phyloP scores from a whole-genome alignment of 371 early-diverging fungal genomes.

The Rhizopus stolonifer region DNA sequence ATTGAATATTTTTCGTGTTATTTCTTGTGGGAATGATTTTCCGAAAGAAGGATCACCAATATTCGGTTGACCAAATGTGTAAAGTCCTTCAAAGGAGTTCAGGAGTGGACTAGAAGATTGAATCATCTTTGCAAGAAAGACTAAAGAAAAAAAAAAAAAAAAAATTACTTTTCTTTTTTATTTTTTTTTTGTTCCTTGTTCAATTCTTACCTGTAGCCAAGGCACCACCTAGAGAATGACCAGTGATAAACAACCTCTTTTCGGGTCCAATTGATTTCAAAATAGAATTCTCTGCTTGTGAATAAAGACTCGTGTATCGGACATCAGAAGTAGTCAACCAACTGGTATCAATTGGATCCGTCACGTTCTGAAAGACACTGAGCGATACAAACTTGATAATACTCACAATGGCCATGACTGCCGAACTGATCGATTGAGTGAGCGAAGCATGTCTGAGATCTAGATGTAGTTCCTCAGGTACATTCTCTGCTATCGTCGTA shows the following conservation, averaged over 20 bases:
- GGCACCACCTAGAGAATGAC: slow-evolving; percentile 45
- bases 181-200: background rate
- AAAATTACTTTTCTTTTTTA: too few species aligned
- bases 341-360: slow-evolving; percentile 46
- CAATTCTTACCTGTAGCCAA: slow-evolving; percentile 31
- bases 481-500: background rate
- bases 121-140: slow-evolving; percentile 58
- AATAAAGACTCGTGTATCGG: slow-evolving; percentile 29
- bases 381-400: slow-evolving; percentile 26
- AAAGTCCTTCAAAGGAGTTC: slow-evolving; percentile 50
- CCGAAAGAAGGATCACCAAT: slow-evolving; percentile 53
- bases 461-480: slow-evolving; percentile 28
- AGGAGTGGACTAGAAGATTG: slow-evolving; percentile 48
- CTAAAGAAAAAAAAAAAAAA: slow-evolving; percentile 7
- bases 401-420: slow-evolving; percentile 25
- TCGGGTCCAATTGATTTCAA: slow-evolving; percentile 12
- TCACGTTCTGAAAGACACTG: slow-evolving; percentile 37
- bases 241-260: slow-evolving; percentile 34
- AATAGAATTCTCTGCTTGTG: slow-evolving; percentile 36
- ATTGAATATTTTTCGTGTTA: slow-evolving; percentile 57
- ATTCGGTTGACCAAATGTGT: slow-evolving; percentile 56
- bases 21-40: slow-evolving; percentile 38
- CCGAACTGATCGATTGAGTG: slow-evolving; percentile 28
- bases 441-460: slow-evolving; percentile 34
- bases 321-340: slow-evolving; percentile 34